Base-by-base conservation (phyloP, 495 filamentous ascomycete species). In the Tetracladium marchalianum region DNA sequence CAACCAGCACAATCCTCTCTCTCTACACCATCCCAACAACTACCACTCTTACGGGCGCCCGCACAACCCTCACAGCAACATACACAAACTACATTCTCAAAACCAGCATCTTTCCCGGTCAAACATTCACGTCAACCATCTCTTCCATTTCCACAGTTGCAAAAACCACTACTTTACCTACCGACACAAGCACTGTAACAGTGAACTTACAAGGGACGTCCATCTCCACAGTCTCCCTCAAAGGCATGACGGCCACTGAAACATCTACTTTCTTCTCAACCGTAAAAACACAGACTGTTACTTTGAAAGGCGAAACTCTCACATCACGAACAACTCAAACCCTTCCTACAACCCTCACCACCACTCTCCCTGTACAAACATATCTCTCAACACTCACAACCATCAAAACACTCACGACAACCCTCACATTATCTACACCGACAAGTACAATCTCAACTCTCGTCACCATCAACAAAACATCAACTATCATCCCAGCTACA, bases 361-460 rank as follows among this genome's bases (percentile, higher is more conserved):
- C 50, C 5, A 43, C 42, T 1, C 62, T 69, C 46, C 66, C 64
- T 5, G 53, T 59, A 18, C 55, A 62, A 10, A 59, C 65, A 9
- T 53, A 67, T 9, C 66, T 71, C 52, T 53, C 54, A 31, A 55
- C 60, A 1, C 57, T 60, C 36, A 66, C 62, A 27, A 69, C 68
- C 2, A 68, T 65, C 9, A 71, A 72, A 52, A 61, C 66, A 4
- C 66, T 69, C 54, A 66, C 64, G 9, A 57, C 62, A 1, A 62
- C 69, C n/a, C 57, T 63, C 11, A 50, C 62, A 1, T 60, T 66
- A 11, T 44, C 43, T 35, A 17, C 16, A 12, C 34, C 43, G 11
- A 46, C 43, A 11, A 34, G 11, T 6, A 38, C 34, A 1, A 17
- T 46, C 11, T 19, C 36, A 2, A 11, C 19, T 12, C 34, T 33